Base-by-base conservation (phyloP, 2,329 filamentous ascomycete genomes). In the Acrodontium crateriforme region DNA sequence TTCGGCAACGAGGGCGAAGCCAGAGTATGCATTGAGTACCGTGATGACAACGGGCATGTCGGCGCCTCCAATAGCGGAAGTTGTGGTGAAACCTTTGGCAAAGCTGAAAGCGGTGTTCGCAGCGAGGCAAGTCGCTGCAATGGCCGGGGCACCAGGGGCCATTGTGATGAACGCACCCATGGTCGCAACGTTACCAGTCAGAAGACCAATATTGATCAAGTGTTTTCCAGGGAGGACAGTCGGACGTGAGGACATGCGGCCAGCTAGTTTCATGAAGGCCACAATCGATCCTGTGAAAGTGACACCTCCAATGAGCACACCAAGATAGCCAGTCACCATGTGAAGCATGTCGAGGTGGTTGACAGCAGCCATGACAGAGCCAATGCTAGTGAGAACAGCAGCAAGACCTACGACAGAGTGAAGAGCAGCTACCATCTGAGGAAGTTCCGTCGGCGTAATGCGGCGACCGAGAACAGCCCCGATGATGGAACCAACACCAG, bases 1-100 rank as follows among this genome's bases (percentile, higher is more conserved):
- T 54, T 93, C 83, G 0, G 84, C 83, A 0, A 93, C 82, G 2
- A 93, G 65, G 0, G 84, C 84, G 32, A 92, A 93, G 9, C 84
- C 84, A 25, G 80, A 87, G 50, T 92, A 92, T 0, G 83, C 83
- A 42, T 92, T 93, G 12, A 93, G 58, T 1, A 92, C 83, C 0
- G 82, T 91, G 38, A 91, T 91, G 17, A 89, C 81, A 4, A 91
- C 82, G 9, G 78, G 83, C 83, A 92, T 92, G 47, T 93, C 84
- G 9, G 83, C 83, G n/a, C 83, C 84, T 13, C 84, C 84, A 45
- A 93, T 91, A 0, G 81, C 81, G 2, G 83, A 69, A 0, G 84
- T 92, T 0, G 83, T 91, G 0, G 83, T 92, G 47, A 73, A 91
- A 6, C 84, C 84, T 52, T 92, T 87, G 36, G 78, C 59, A 52